Conservation (phyloP, 805 yeast species). For the Candida chilensis region DNA sequence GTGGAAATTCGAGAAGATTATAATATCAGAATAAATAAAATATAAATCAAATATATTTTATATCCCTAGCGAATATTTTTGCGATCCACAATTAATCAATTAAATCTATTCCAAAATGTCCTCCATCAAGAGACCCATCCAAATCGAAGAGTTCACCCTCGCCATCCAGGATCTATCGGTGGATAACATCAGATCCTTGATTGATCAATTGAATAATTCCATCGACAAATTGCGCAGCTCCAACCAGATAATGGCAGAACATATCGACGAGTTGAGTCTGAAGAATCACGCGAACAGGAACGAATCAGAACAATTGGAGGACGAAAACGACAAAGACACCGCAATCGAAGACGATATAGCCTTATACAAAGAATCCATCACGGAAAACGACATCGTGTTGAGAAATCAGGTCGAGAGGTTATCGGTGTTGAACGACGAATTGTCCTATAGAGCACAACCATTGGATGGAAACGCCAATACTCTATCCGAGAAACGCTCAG, state of each 20-base stretch:
- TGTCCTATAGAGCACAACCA: slow-evolving; percentile 28
- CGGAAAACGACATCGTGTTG: slow-evolving; percentile 49
- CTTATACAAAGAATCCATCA: slow-evolving; percentile 43
- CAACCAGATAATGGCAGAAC: slow-evolving; percentile 34
- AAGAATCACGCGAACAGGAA: slow-evolving; percentile 1
- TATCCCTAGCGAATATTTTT: no score
- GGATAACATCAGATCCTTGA: no score
- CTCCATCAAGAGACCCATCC: slow-evolving; percentile 11
- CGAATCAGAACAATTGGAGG: slow-evolving; percentile 2
- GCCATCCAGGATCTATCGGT: slow-evolving; percentile 14
- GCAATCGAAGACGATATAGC: slow-evolving; percentile 33
- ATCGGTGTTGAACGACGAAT: slow-evolving; percentile 34
- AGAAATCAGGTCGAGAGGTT: slow-evolving; percentile 39
- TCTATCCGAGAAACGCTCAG: no score
- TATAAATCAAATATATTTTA: no score
- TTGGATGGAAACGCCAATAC: no score
- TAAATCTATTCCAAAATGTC: no score
- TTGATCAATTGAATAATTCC: no score
- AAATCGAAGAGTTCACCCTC: slow-evolving; percentile 13
- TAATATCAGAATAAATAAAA: no score
- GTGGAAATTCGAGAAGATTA: no score
- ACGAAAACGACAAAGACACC: slow-evolving; percentile 11
- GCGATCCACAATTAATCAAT: no score
- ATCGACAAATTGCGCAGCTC: slow-evolving; percentile 40
- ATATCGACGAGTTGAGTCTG: slow-evolving; percentile 20